Base-by-base conservation (phyloP, 345 rosid genomes). In the Citrus cavaleriei region DNA sequence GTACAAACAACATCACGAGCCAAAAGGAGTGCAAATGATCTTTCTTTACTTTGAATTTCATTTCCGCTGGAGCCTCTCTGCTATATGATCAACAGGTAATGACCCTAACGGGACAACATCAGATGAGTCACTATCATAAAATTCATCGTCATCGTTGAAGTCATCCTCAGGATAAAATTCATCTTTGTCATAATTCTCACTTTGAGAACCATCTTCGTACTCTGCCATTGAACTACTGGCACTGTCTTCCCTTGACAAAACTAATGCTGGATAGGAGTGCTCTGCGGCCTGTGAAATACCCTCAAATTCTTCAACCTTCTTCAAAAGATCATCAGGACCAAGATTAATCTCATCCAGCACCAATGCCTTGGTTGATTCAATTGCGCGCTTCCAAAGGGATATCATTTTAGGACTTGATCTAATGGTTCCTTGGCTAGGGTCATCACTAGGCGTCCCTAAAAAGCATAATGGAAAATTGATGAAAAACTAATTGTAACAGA, bases 381-480 rank as follows among this genome's bases (percentile, higher is more conserved):
- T 72, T 1, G 97, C 97, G 30, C 82, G 86, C 77, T 89, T 81
- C 98, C 98, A 93, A 14, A 89, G 85, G 32, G 90, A 89, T 79
- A 86, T 84, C 98, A 92, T 93, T 87, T 92, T 89, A 58, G 95
- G 94, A 86, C 93, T 91, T 65, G 93, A 92, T 65, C 81, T 84
- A 77, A 82, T 85, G 40, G 66, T 71, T 69, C 76, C 81, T 46
- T 70, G 63, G 58, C 79, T 83, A 60, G 76, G 78, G n/a, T 66
- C 83, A 62, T 70, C 83, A 64, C 34, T 7, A 18, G 54, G 75
- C 59, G 66, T 55, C 34, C 84, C 89, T 89, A 85, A 28, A 80
- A 77, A 65, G 68, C 49, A 72, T 27, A 69, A 58, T 14, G 63
- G 14, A 84, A 57, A 79, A 68, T 21, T 24, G 64, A 59, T 58